phyloP scores from a whole-genome alignment of 768 basidiomycete genomes.

The Dacryopinax primogenitus region DNA sequence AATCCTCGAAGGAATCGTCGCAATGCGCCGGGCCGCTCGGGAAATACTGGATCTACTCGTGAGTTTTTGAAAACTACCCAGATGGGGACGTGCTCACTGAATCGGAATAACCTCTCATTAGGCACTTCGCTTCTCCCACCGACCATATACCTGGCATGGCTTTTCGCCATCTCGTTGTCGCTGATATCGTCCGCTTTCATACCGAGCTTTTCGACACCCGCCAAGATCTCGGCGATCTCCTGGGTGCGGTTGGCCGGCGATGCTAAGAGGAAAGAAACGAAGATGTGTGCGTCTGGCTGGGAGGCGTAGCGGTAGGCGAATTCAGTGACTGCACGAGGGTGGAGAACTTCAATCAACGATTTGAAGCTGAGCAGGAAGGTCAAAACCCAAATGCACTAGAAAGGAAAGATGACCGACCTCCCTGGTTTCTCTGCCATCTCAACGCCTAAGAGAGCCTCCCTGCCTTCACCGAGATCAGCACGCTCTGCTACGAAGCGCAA shows the following conservation, averaged over 20 bases:
- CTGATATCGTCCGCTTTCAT: constrained; percentile 86
- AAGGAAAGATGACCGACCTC: constrained; percentile 40
- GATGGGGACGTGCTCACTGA: constrained; percentile 46
- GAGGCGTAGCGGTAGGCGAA: constrained; percentile 83
- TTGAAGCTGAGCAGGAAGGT: constrained; percentile 50
- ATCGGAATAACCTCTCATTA: constrained; percentile 81
- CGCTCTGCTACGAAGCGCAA: constrained; percentile 97
- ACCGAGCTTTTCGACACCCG: constrained; percentile 45
- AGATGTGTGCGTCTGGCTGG: constrained; percentile 64
- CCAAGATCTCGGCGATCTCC: constrained; percentile 45
- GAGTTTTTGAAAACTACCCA: not conserved
- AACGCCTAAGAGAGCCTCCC: constrained; percentile 87
- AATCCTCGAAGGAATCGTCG: constrained; percentile 79
- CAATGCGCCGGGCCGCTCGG: constrained; percentile 84
- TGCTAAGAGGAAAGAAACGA: constrained; percentile 79
- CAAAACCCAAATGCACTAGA: constrained; percentile 5
- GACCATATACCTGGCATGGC: constrained; percentile 86
- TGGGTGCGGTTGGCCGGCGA: constrained; percentile 38
- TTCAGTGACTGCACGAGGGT: constrained; percentile 87
- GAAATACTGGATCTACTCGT: constrained; percentile 60
- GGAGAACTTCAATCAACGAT: constrained; percentile 70
- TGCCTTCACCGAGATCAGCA: constrained; percentile 89
- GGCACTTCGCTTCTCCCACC: constrained; percentile 68
- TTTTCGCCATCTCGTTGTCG: constrained; percentile 91
- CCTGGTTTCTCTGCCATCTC: constrained; percentile 88